Conservation (phyloP, 2,329 filamentous ascomycete genomes). For the Colletotrichum horii region DNA sequence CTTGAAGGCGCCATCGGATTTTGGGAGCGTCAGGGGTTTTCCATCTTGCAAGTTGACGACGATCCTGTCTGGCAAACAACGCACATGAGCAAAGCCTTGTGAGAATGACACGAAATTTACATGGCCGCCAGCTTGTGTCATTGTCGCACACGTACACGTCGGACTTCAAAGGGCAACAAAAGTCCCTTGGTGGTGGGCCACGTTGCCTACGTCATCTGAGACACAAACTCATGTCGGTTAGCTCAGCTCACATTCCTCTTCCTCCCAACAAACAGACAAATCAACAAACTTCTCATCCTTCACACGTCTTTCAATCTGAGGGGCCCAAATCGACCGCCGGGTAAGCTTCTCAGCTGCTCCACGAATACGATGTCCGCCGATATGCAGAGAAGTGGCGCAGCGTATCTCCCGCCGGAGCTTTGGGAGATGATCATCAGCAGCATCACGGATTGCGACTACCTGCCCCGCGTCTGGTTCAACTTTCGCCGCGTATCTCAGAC, state of each 20-base stretch:
- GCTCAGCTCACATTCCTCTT: background rate
- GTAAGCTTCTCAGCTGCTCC: background rate
- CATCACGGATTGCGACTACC: constrained; percentile 18
- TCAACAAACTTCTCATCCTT: background rate
- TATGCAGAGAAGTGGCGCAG: background rate
- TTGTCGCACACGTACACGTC: background rate
- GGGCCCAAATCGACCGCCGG: background rate
- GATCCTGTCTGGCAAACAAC: constrained; percentile 32
- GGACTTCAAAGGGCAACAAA: background rate
- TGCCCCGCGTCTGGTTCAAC: constrained; percentile 21
- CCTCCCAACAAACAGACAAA: background rate
- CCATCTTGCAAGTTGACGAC: constrained; percentile 23
- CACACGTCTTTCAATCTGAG: background rate
- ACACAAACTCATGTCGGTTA: background rate
- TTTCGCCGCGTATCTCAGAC: constrained; percentile 17
- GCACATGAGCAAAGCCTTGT: constrained; percentile 25
- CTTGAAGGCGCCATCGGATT: constrained; percentile 28
- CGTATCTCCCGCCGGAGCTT: constrained; percentile 18
- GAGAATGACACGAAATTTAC: background rate
- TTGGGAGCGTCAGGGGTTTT: constrained; percentile 30
- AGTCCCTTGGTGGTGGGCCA: background rate
- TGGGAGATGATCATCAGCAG: constrained; percentile 16
- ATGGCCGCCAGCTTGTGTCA: background rate
- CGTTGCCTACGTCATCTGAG: background rate
- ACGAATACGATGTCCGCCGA: background rate